A percentile compares a stretch with the other conserved stretches of the same genome.
phyloP scores from a whole-genome alignment of 1,284 basidiomycete genomes.

The Tylopilus sp. region DNA sequence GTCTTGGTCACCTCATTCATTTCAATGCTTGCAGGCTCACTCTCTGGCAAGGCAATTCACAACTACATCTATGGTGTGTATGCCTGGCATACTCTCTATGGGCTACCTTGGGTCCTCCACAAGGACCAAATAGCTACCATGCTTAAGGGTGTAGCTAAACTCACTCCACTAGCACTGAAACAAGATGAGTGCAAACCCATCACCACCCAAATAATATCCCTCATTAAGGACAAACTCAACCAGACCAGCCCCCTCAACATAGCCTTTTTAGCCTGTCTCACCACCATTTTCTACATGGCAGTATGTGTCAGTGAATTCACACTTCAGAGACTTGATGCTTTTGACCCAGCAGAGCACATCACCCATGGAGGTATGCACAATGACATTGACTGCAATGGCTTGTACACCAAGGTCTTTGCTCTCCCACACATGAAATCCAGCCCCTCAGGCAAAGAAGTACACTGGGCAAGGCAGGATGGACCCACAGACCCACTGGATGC shows the following conservation, averaged over 20 bases:
- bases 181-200: not conserved
- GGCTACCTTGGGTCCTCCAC: not conserved
- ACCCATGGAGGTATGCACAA: not conserved
- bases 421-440: not conserved
- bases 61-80: not conserved
- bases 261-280: not conserved
- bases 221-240: not conserved
- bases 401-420: not conserved
- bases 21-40: not conserved
- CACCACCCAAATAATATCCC: not conserved
- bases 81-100: conserved; percentile 3
- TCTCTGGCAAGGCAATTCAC: not conserved
- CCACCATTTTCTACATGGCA: not conserved
- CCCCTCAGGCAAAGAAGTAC: not conserved
- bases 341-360: not conserved
- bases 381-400: not conserved
- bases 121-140: not conserved
- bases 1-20: not conserved
- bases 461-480: not conserved
- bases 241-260: not conserved
- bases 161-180: not conserved
- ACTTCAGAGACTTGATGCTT: not conserved
- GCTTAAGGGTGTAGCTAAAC: not conserved
- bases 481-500: not conserved
- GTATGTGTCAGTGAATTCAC: not conserved